Evolutionary conservation across 106 monocot genomes (phyloP).

Genomic region (Gastrodia elata): DNA sequence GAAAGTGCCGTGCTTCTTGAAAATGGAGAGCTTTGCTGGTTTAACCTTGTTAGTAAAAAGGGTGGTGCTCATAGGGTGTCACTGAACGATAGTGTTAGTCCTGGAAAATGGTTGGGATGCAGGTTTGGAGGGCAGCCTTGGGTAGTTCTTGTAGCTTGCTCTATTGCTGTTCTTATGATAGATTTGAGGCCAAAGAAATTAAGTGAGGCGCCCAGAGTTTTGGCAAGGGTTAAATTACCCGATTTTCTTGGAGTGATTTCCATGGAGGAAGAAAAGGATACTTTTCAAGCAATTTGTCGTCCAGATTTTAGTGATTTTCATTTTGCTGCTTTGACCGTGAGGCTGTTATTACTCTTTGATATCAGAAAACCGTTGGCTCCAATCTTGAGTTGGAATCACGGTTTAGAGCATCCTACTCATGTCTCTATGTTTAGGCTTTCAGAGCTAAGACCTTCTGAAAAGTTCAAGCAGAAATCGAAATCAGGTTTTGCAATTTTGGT

Average conservation of each 20-base stretch:
- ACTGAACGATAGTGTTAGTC: conserved; percentile 11
- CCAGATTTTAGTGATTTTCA: conserved; percentile 23
- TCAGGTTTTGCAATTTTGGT: conserved; percentile 53
- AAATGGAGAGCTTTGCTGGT: conserved; percentile 55
- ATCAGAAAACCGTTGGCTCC: conserved; percentile 32
- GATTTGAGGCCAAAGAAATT: conserved; percentile 32
- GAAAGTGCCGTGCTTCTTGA: conserved; percentile 57
- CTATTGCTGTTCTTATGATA: conserved; percentile 17
- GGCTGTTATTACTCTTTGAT: conserved; percentile 40
- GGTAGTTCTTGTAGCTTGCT: conserved; percentile 36
- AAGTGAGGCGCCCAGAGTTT: conserved; percentile 8
- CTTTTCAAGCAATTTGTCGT: conserved; percentile 33
- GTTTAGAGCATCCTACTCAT: conserved; percentile 27
- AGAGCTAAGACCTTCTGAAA: conserved; percentile 38
- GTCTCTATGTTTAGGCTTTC: conserved; percentile 34
- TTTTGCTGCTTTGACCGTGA: conserved; percentile 27
- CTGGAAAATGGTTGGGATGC: conserved; percentile 48
- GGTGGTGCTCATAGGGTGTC: conserved; percentile 30
- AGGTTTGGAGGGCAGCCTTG: conserved; percentile 60
- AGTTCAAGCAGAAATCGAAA: conserved; percentile 30
- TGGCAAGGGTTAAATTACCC: conserved; percentile 19
- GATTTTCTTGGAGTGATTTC: conserved; percentile 2
- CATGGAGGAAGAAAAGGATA: conserved; percentile 13
- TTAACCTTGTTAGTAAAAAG: conserved; percentile 27
- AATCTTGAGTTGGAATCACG: conserved; percentile 49